Conservation (phyloP, 768 basidiomycete genomes). For the Tylopilus plumbeoviolaceoides region DNA sequence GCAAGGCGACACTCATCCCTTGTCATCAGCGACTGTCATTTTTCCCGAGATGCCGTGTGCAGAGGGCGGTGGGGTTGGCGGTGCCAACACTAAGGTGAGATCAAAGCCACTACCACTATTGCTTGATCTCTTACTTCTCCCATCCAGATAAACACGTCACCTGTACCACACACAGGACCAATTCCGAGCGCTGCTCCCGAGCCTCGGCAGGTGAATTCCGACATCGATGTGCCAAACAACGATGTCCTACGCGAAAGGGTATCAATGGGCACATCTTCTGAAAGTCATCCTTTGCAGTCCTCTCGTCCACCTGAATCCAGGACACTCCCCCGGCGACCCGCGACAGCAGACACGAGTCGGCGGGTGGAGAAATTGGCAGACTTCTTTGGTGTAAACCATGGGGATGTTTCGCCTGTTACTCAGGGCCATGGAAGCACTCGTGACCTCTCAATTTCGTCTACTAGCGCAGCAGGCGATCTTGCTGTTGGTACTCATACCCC, state of each 20-base stretch:
- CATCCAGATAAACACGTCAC: neutral
- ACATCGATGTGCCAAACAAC: neutral
- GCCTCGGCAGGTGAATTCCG: neutral
- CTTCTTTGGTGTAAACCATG: slow-evolving; percentile 15
- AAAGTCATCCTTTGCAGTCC: neutral
- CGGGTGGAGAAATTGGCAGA: slow-evolving; percentile 13
- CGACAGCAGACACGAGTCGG: slow-evolving; percentile 4
- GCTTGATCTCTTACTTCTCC: slow-evolving; percentile 1
- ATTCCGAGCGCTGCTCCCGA: neutral
- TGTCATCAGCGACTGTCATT: neutral
- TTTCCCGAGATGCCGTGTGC: neutral
- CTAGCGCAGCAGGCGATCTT: slow-evolving; percentile 2
- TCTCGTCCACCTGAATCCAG: neutral
- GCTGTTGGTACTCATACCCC: neutral
- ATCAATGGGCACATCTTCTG: neutral
- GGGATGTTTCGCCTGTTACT: slow-evolving; percentile 1
- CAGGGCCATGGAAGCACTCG: neutral
- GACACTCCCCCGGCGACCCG: neutral
- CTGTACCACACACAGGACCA: neutral
- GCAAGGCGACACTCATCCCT: neutral
- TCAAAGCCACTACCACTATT: neutral
- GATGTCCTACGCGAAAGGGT: neutral
- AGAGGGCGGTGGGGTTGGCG: neutral
- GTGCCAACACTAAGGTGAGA: slow-evolving; percentile 7
- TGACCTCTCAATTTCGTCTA: neutral